A percentile compares a stretch with the other conserved stretches of the same genome.
Conservation (phyloP, 1,284 basidiomycete genomes). For the Anthracocystis setariae region DNA sequence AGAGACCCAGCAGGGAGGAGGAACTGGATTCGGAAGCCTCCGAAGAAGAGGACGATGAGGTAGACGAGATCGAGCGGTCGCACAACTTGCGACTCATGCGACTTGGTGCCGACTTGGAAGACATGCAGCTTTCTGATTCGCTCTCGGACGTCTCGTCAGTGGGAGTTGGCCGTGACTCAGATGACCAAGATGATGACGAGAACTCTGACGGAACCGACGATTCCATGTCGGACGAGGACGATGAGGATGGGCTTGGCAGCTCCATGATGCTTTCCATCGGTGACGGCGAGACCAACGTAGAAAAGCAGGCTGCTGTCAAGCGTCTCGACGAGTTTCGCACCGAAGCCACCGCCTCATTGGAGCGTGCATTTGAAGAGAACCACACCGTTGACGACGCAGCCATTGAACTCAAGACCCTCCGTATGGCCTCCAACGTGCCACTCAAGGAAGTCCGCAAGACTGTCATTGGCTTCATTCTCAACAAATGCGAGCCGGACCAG, state of each 20-base stretch:
- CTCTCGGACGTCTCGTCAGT: conserved; percentile 58
- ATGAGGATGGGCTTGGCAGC: conserved; percentile 43
- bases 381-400: conserved; percentile 90
- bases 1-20: conserved; percentile 17
- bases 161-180: conserved; percentile 50
- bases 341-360: conserved; percentile 82
- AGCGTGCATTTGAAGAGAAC: conserved; percentile 87
- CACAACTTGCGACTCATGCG: conserved; percentile 50
- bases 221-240: conserved; percentile 33
- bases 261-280: conserved; percentile 45
- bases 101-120: conserved; percentile 41
- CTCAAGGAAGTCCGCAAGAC: conserved; percentile 80
- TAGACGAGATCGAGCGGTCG: conserved; percentile 53
- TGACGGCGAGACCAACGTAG: conserved; percentile 55
- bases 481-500: conserved; percentile 53
- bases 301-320: conserved; percentile 50
- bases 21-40: conserved; percentile 30
- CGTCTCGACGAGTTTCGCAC: conserved; percentile 75
- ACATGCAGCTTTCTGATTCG: conserved; percentile 45
- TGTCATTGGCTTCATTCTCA: conserved; percentile 72
- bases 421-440: conserved; percentile 91
- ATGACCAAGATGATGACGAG: conserved; percentile 37
- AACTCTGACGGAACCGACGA: conserved; percentile 30
- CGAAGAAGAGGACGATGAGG: conserved; percentile 44
- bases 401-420: conserved; percentile 89